phyloP scores from a whole-genome alignment of 106 monocot genomes.

The Platanthera zijinensis region DNA sequence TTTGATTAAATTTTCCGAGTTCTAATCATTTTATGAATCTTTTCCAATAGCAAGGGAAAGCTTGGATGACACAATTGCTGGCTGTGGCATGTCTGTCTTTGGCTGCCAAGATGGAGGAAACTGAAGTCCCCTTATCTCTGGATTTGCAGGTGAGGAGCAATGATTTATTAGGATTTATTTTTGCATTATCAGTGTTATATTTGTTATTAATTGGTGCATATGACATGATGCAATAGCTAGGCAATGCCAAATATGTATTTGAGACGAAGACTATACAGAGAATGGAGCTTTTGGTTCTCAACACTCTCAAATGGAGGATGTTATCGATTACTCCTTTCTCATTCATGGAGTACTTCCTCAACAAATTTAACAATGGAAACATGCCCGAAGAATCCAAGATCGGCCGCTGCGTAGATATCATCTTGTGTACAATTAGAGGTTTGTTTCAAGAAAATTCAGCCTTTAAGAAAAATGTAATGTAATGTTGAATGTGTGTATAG shows the following conservation, averaged over 20 bases:
- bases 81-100: conserved; percentile 77
- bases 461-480: not conserved
- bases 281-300: conserved; percentile 63
- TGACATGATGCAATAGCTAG: conserved; percentile 24
- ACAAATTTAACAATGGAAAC: conserved; percentile 26
- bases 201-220: not conserved
- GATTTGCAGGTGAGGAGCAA: conserved; percentile 48
- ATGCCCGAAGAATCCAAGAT: conserved; percentile 13
- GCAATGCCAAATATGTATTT: conserved; percentile 39
- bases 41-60: conserved; percentile 37
- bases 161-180: not conserved
- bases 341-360: conserved; percentile 46
- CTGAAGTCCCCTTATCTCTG: conserved; percentile 40
- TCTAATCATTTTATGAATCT: not conserved
- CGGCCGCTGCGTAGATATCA: conserved; percentile 27
- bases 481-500: no score
- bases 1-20: not conserved
- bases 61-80: conserved; percentile 70
- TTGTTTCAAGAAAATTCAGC: not conserved
- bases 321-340: conserved; percentile 63
- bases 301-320: conserved; percentile 73
- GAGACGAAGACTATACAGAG: conserved; percentile 58
- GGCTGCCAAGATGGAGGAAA: conserved; percentile 78
- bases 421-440: conserved; percentile 45
- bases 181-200: not conserved